Evolutionary conservation across 768 basidiomycete species (phyloP), one percentile per base, ranked within the genome.

Genomic region (Mrakia frigida): DNA sequence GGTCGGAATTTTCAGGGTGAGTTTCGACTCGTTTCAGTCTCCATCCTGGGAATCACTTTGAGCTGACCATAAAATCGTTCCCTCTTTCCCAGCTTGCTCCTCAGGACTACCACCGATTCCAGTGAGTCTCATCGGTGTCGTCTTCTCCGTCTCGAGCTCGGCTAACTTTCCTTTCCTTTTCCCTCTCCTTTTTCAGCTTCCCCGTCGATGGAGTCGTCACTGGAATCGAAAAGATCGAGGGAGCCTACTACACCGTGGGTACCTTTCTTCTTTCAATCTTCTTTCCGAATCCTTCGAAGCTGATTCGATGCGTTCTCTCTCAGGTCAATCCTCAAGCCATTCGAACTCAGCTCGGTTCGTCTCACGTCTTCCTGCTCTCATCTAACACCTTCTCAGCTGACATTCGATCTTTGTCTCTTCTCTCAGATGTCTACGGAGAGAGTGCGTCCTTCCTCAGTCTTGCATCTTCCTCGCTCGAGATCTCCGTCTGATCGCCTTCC

Each of bases 311-410:
- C 43, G n/a, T 50, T 25, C 16, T 16, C 41, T 25, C n/a, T 56
- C 56, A 56, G 0, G 96, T 97, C 78, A 96, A 94, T 90, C 93
- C 95, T 0, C 92, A 98, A 87, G 96, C 96, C 0, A 91, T 99
- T 78, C 88, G 96, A 4, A 92, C 93, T 0, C 87, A 90, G 10
- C 79, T 68, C 50, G 79, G 65, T 78, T 59, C 70, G 39, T 75
- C 70, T 53, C 56, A 60, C 52, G 43, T 33, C 60, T 70, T 25
- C 14, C n/a, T n/a, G 23, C 43, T 65, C 6, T 33, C n/a, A 2
- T 74, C 18, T 14, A 11, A 10, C 28, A 14, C 59, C 59, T 61
- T 35, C 63, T 65, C 33, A 65, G 3, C 18, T 37, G 39, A 41
- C 39, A 5, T 5, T 41, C 11, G n/a, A 41, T 41, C 39, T 41